A percentile compares a stretch with the other conserved stretches of the same genome.
These are phyloP conservation scores for Adansonia rubrostipa DNA, from an alignment of 441 rosid genomes.

Conservation along the genomic window DNA sequence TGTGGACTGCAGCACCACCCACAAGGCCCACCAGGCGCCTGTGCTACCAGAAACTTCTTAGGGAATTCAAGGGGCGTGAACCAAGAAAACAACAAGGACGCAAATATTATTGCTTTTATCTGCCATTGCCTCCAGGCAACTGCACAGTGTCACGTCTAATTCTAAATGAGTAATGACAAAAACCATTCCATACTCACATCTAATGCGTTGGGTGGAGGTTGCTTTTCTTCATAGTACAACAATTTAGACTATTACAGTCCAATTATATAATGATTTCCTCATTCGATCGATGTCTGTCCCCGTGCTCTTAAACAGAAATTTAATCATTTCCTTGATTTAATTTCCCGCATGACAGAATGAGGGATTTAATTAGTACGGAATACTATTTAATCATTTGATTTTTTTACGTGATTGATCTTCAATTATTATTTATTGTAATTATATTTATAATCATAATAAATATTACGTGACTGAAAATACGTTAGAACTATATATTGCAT, in stretches of 20 bases:
- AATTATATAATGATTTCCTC: background rate
- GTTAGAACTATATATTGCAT: too few species aligned
- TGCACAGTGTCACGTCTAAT: constrained; percentile 6
- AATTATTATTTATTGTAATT: too few species aligned
- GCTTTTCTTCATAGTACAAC: background rate
- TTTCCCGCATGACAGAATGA: too few species aligned
- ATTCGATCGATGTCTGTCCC: too few species aligned
- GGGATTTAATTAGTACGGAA: too few species aligned
- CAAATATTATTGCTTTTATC: background rate
- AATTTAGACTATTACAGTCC: background rate
- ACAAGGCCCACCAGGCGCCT: background rate
- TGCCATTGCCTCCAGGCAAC: constrained; percentile 18
- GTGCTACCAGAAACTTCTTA: background rate
- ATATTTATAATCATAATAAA: too few species aligned
- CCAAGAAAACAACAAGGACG: background rate
- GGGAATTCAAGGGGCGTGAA: background rate
- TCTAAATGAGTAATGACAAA: background rate
- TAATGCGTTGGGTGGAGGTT: background rate
- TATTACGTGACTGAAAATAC: too few species aligned
- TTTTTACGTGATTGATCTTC: too few species aligned
- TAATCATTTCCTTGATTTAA: too few species aligned
- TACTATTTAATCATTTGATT: too few species aligned
- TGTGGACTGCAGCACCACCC: background rate
- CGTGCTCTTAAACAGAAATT: background rate
- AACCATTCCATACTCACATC: constrained; percentile 1